Conservation (phyloP, 2,329 filamentous ascomycete species). For the Colletotrichum salicis region DNA sequence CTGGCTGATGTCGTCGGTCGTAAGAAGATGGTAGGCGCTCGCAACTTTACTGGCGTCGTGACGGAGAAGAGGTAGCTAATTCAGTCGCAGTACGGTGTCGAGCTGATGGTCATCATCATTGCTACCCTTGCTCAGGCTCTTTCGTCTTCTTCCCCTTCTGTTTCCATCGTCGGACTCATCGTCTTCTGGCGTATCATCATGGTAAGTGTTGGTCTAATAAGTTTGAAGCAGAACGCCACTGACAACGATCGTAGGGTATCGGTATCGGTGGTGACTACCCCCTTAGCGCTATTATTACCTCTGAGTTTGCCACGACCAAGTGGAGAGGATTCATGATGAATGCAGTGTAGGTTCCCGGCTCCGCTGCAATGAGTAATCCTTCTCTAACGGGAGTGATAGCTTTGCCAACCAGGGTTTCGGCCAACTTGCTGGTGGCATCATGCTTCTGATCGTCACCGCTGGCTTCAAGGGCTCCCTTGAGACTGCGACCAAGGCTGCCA, state of each 20-base stretch:
- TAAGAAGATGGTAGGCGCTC: conserved; percentile 63
- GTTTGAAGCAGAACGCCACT: background rate
- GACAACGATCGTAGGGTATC: conserved; percentile 36
- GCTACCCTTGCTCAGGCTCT: conserved; percentile 79
- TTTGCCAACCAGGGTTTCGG: conserved; percentile 77
- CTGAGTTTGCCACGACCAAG: conserved; percentile 71
- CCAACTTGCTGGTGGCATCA: conserved; percentile 76
- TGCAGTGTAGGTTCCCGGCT: conserved; percentile 52
- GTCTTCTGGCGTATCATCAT: conserved; percentile 87
- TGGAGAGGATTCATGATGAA: conserved; percentile 74
- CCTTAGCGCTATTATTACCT: conserved; percentile 73
- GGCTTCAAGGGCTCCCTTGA: conserved; percentile 75
- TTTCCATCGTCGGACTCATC: conserved; percentile 73
- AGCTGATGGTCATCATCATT: conserved; percentile 83
- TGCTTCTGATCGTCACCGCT: conserved; percentile 74
- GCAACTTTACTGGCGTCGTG: background rate
- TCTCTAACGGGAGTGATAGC: background rate
- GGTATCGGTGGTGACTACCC: conserved; percentile 73
- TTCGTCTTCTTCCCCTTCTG: conserved; percentile 69
- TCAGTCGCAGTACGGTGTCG: conserved; percentile 76
- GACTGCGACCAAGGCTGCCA: conserved; percentile 58
- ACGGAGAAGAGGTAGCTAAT: conserved; percentile 38
- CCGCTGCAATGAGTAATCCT: background rate
- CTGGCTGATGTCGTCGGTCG: conserved; percentile 82
- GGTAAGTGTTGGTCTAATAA: conserved; percentile 40